Percentiles rank a stretch among this genome's conserved stretches.
phyloP scores from a whole-genome alignment of 768 basidiomycete species.

The Naematelia aurantialba region DNA sequence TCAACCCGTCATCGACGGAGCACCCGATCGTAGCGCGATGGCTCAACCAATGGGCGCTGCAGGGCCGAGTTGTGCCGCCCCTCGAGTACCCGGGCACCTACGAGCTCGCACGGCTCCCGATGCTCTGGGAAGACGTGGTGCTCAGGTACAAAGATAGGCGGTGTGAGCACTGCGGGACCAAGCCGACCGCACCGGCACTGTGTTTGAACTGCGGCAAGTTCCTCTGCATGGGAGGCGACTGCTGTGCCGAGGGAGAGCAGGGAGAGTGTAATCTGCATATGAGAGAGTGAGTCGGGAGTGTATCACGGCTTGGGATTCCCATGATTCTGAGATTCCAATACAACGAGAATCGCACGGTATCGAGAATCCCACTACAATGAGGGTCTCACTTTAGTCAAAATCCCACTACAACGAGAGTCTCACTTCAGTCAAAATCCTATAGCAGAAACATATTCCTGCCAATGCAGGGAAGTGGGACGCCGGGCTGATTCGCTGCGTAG shows the following conservation, averaged over 20 bases:
- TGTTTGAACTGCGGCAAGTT: constrained; percentile 85
- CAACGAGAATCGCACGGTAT: too few species aligned
- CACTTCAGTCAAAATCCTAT: too few species aligned
- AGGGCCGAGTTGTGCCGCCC: constrained; percentile 67
- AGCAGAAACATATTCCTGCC: too few species aligned
- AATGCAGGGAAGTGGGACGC: too few species aligned
- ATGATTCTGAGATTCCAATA: too few species aligned
- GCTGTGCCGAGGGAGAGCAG: constrained; percentile 65
- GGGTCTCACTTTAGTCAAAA: too few species aligned
- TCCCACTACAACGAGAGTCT: too few species aligned
- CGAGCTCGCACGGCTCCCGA: constrained; percentile 73
- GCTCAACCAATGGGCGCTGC: constrained; percentile 82
- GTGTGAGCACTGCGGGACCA: constrained; percentile 71
- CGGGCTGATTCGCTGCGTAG: too few species aligned
- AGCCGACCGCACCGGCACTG: constrained; percentile 80
- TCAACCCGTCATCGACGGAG: constrained; percentile 29
- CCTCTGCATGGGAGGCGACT: constrained; percentile 86
- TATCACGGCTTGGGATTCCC: too few species aligned
- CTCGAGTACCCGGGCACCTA: constrained; percentile 82
- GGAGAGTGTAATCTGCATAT: constrained; percentile 97
- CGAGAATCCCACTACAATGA: too few species aligned
- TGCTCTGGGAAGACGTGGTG: constrained; percentile 77
- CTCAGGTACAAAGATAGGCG: constrained; percentile 66
- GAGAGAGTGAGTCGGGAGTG: constrained; percentile 66
- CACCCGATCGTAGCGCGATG: constrained; percentile 65